A percentile compares a stretch with the other conserved stretches of the same genome.
These are phyloP conservation scores for Heterobasidion irregulare DNA, from an alignment of 1,284 basidiomycete genomes.

Conservation along the genomic window DNA sequence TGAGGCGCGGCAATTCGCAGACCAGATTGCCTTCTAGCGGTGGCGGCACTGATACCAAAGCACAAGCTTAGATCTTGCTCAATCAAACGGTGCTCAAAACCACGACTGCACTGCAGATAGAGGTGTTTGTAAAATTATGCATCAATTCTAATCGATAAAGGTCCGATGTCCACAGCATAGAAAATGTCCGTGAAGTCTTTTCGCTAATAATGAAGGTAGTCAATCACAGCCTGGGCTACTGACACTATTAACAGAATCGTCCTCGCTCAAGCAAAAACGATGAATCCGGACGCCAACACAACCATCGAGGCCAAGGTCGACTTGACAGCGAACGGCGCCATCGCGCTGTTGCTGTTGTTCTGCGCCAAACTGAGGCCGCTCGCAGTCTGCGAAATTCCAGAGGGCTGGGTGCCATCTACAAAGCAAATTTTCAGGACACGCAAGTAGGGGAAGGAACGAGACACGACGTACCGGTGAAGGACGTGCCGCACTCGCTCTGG, in stretches of 20 bases:
- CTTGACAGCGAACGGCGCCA: slow-evolving; percentile 12
- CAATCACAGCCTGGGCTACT: too few species aligned
- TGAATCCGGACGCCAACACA: slow-evolving; percentile 9
- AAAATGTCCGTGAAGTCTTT: too few species aligned
- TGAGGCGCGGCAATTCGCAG: background rate
- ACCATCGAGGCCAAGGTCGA: slow-evolving; percentile 18
- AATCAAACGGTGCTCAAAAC: too few species aligned
- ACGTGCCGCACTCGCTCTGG: slow-evolving; percentile 36
- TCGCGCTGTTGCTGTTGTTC: slow-evolving; percentile 18
- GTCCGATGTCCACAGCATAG: too few species aligned
- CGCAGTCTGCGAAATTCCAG: slow-evolving; percentile 27
- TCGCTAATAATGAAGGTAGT: too few species aligned
- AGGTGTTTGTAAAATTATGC: too few species aligned
- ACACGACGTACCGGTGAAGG: slow-evolving; percentile 36
- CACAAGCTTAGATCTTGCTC: too few species aligned
- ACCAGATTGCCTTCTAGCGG: too few species aligned
- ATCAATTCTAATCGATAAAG: too few species aligned
- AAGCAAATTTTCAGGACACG: background rate
- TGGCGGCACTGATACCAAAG: too few species aligned
- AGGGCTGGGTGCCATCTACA: slow-evolving; percentile 31
- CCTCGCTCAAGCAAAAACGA: background rate
- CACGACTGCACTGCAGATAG: too few species aligned
- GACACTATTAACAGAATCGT: background rate
- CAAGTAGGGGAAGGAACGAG: slow-evolving; percentile 1
- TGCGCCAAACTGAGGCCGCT: slow-evolving; percentile 18